These are phyloP conservation scores for Calocera cornea DNA, from an alignment of 768 basidiomycete genomes.

Conservation along the genomic window DNA sequence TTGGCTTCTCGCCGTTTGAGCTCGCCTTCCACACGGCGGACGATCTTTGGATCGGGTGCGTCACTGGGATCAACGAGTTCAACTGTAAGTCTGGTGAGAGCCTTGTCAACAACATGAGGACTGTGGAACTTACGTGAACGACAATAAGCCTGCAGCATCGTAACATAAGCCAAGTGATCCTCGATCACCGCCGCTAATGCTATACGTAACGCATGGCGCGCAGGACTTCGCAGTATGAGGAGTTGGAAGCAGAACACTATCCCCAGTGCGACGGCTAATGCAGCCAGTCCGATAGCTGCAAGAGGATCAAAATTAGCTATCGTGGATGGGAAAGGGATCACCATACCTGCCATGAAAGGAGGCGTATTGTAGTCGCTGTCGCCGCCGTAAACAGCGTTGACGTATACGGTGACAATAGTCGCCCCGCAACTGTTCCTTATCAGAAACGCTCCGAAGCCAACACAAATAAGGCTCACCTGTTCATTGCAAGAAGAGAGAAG, in stretches of 20 bases:
- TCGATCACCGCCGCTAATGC: conserved; percentile 14
- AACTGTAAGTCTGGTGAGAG: not conserved
- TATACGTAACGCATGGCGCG: conserved; percentile 18
- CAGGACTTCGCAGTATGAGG: conserved; percentile 21
- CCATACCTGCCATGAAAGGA: conserved; percentile 14
- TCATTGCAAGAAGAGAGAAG: too few relatives aligned
- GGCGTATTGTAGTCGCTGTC: conserved; percentile 19
- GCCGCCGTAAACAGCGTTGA: conserved; percentile 16
- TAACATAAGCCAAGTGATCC: conserved; percentile 13
- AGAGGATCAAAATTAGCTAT: not conserved
- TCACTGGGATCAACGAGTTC: conserved; percentile 13
- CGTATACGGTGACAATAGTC: conserved; percentile 15
- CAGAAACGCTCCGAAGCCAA: not conserved
- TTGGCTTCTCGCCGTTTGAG: conserved; percentile 17
- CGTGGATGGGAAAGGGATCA: not conserved
- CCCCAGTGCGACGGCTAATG: conserved; percentile 20
- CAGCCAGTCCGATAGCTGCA: conserved; percentile 13
- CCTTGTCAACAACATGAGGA: not conserved
- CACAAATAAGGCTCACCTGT: conserved; percentile 15
- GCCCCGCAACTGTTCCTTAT: not conserved
- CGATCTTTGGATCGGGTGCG: conserved; percentile 9
- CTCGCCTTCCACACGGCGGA: conserved; percentile 16
- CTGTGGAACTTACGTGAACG: not conserved
- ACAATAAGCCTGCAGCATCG: conserved; percentile 17
- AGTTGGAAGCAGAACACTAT: conserved; percentile 21